Percentiles rank a stretch among this genome's conserved stretches.
phyloP scores from a whole-genome alignment of 2,329 filamentous ascomycete genomes.

The Periconia digitata region DNA sequence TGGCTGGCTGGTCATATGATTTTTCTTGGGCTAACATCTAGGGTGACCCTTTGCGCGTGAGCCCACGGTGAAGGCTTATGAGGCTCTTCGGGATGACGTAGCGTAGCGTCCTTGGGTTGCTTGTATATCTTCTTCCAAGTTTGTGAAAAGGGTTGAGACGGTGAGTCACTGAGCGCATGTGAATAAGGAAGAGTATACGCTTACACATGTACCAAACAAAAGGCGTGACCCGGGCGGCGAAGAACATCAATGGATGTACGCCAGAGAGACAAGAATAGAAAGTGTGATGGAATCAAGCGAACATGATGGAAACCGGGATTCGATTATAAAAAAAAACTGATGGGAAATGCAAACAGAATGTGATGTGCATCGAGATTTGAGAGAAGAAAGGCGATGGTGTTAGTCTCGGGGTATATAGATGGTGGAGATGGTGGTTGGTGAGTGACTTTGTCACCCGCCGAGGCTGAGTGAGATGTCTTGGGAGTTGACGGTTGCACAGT shows the following conservation, averaged over 20 bases:
- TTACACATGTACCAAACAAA: no score
- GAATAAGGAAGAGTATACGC: no score
- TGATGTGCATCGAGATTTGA: neutral
- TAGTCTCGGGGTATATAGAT: neutral
- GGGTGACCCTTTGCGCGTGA: neutral
- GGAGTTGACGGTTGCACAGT: neutral
- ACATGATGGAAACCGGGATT: neutral
- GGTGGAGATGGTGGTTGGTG: neutral
- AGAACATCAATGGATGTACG: no score
- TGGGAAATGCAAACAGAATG: neutral
- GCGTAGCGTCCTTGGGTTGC: neutral
- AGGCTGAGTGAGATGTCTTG: constrained; percentile 3
- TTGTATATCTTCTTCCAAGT: neutral
- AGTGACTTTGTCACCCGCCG: constrained; percentile 5
- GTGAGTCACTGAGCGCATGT: no score
- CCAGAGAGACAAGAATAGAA: no score
- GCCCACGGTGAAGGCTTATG: neutral
- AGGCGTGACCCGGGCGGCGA: no score
- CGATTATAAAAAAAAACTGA: neutral
- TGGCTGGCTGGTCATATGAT: no score
- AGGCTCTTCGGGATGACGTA: neutral
- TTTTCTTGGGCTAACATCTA: no score
- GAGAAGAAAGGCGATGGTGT: neutral
- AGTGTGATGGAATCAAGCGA: neutral
- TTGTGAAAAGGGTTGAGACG: neutral